Base-by-base conservation (phyloP, 169 alveolate genomes). In the Eimeria necatrix region DNA sequence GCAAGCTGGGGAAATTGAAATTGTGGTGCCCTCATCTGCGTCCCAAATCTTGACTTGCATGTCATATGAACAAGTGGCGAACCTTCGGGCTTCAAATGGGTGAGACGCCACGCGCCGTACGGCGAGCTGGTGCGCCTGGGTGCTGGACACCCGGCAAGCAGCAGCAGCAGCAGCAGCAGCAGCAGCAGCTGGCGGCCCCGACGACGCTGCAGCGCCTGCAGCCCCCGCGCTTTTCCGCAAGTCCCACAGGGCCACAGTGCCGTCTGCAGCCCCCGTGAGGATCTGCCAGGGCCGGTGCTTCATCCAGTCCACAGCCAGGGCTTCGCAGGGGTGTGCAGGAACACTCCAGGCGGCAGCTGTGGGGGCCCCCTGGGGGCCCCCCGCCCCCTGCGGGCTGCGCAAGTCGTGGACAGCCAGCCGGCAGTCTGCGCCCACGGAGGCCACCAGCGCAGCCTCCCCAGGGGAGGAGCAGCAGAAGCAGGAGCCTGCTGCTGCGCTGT, bases 241-340 rank as follows among this genome's bases (percentile, higher is more conserved):
- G 49, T 94, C 96, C 96, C 96, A 94, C 16, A 70, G 74, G 10
- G 68, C 56, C 7, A 94, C 26, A 14, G 87, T 71, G 22, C 96
- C 96, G 76, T 94, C 94, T 3, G 96, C 53, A n/a, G 88, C 96
- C 4, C 96, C 96, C 14, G 96, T 94, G 12, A 88, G 61, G n/a
- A 94, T n/a, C 90, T 84, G 94, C 53, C 32, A 46, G 10, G 80
- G 74, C 32, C 74, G 51, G 68, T 85, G 89, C 71, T 94, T 83
- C 61, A 73, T 51, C 96, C 96, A 94, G 68, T 94, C 96, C 48
- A 94, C 53, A 56, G 90, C 61, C 16, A 94, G 94, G n/a, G 48
- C 94, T 41, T 94, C 94, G 83, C 91, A 81, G 3, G 74, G 86
- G 49, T 91, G 95, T 18, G 95, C 94, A 26, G 32, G 12, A 41